Base-by-base conservation (phyloP, 208 protist species). In the Trypanosoma rangeli region DNA sequence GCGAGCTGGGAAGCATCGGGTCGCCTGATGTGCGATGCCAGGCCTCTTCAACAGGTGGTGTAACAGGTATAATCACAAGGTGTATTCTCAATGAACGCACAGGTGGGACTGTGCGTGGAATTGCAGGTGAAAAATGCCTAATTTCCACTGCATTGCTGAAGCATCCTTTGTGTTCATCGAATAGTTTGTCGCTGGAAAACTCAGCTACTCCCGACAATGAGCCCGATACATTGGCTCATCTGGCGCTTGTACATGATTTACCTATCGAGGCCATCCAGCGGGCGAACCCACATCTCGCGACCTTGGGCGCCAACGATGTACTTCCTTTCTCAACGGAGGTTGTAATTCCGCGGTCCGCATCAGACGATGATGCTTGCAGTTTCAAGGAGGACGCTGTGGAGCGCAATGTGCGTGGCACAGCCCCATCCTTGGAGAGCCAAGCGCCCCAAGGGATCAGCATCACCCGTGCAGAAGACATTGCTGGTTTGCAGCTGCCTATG, bases 271-370 rank as follows among this genome's bases (percentile, higher is more conserved):
- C 35, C 39, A 71, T 86, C 29, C 33, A 74, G 18, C 48, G 69
- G 52, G 54, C 70, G 54, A 90, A 85, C 46, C 81, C 84, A 8
- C 54, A 78, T 15, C 76, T 90, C 46, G 54, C 64, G 3, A 26
- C 56, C 26, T 70, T 76, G 44, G 76, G 63, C 22, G 58, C 58
- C 42, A 58, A 78, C 53, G 70, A 73, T n/a, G 8, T 64, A 10
- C 57, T 86, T 15, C 74, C 84, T 1, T 48, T 48, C 10, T 57
- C 44, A 12, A 58, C 63, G 37, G n/a, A 35, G 28, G 24, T 76
- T 65, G 35, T 54, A 15, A 73, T 78, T 35, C 73, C 73, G 24
- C 73, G 58, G 52, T 13, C 9, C 24, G 10, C 49, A 24, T 8
- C 35, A 9, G 48, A 64, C 12, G 68, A 73, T 28, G 35, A 64